These are phyloP conservation scores for Mucor mucedo DNA, from an alignment of 371 early-diverging fungal species.

Conservation along the genomic window DNA sequence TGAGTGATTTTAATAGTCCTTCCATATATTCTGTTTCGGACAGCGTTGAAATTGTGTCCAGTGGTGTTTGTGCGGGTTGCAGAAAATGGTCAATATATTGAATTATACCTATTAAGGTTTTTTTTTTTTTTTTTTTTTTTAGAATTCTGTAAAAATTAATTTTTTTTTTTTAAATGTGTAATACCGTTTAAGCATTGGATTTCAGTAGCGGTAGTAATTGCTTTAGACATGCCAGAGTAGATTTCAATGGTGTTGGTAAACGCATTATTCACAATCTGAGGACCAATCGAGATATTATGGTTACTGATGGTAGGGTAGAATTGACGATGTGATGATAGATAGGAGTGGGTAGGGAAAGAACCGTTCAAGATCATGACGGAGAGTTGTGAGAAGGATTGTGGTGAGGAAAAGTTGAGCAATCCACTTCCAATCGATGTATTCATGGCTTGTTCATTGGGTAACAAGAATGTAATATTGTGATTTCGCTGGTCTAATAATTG, in stretches of 20 bases:
- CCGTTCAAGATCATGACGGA: slow-evolving; percentile 8
- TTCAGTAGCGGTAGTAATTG: not conserved
- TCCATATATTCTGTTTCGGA: slow-evolving; percentile 21
- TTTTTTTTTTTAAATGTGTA: not conserved
- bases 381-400: not conserved
- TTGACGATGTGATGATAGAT: not conserved
- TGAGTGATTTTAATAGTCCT: slow-evolving; percentile 28
- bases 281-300: not conserved
- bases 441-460: slow-evolving; percentile 20
- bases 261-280: not conserved
- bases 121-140: slow-evolving; percentile 6
- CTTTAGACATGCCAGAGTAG: slow-evolving; percentile 10
- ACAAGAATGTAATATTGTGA: slow-evolving; percentile 23
- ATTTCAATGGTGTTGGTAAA: not conserved
- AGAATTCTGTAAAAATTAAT: slow-evolving; percentile 13
- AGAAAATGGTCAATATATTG: slow-evolving; percentile 26
- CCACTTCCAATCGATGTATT: slow-evolving; percentile 18
- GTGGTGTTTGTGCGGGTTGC: slow-evolving; percentile 21
- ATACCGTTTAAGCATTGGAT: slow-evolving; percentile 20
- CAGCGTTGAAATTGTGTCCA: slow-evolving; percentile 25
- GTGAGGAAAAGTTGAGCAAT: slow-evolving; percentile 17
- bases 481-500: slow-evolving; percentile 1
- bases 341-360: not conserved
- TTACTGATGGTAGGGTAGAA: not conserved
- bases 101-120: slow-evolving; percentile 22